Evolutionary conservation across 2,329 filamentous ascomycete species (phyloP).

Genomic region (Fusarium secorum): DNA sequence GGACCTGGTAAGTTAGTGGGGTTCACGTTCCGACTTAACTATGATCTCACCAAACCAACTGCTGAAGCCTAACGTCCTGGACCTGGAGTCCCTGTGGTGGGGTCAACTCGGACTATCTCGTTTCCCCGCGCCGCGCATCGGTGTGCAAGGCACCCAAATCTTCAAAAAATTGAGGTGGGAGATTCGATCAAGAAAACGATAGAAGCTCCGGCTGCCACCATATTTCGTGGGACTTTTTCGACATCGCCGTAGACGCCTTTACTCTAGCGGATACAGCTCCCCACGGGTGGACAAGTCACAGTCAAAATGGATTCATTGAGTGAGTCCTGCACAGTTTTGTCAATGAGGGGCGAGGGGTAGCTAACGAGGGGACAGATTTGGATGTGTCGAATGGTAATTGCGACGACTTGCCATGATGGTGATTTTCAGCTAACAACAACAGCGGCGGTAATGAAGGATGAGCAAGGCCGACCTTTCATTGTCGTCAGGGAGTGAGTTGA

Average conservation of each 20-base stretch:
- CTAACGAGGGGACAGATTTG: conserved; percentile 68
- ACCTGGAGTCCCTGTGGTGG: background rate
- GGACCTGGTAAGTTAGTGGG: conserved; percentile 40
- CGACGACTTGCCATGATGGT: conserved; percentile 14
- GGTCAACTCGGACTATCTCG: conserved; percentile 41
- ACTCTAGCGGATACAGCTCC: conserved; percentile 41
- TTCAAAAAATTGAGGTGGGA: conserved; percentile 47
- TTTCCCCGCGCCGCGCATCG: conserved; percentile 46
- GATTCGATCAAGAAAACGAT: conserved; percentile 39
- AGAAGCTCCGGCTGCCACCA: conserved; percentile 44
- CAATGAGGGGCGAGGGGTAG: conserved; percentile 40
- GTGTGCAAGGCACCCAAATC: conserved; percentile 44
- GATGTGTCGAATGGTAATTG: conserved; percentile 81
- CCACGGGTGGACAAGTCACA: conserved; percentile 38
- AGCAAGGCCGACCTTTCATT: conserved; percentile 96
- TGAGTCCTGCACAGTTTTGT: conserved; percentile 44
- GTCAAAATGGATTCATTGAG: conserved; percentile 51
- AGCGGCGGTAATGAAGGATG: conserved; percentile 90
- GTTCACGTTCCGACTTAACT: conserved; percentile 26
- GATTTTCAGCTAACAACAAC: conserved; percentile 35
- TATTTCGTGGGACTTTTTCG: conserved; percentile 36
- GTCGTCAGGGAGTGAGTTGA: conserved; percentile 92
- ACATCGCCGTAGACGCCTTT: conserved; percentile 36
- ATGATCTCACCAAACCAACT: conserved; percentile 33
- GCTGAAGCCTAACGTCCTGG: conserved; percentile 1